Evolutionary conservation across 176 grass and related monocot genomes (phyloP).

Genomic region (Triticum urartu): DNA sequence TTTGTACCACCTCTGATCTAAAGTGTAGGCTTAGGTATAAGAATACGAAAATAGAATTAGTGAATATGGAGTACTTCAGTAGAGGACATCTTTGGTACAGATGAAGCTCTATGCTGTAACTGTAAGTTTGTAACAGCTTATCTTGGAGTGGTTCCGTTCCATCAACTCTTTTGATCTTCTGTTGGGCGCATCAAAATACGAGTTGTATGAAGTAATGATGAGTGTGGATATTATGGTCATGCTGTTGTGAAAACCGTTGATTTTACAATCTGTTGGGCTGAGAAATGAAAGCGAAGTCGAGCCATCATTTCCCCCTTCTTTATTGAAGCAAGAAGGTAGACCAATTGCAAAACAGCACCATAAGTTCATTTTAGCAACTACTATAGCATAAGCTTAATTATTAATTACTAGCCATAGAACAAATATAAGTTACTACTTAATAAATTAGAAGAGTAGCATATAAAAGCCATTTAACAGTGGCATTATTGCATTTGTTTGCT

Average conservation of each 20-base stretch:
- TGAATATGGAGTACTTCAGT: neutral
- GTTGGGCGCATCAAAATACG: neutral
- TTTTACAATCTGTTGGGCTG: neutral
- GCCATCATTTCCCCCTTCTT: neutral
- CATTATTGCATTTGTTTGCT: no score
- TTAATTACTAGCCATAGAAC: no score
- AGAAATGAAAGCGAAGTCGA: neutral
- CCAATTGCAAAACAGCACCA: no score
- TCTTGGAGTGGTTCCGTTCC: neutral
- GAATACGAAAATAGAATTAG: neutral
- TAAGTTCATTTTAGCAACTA: no score
- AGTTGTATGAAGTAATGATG: neutral
- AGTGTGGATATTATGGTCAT: neutral
- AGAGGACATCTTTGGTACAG: slow-evolving; percentile 15
- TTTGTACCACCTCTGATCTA: neutral
- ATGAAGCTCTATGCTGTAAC: neutral
- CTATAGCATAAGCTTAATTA: no score
- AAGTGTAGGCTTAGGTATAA: slow-evolving; percentile 12
- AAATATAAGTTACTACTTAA: no score
- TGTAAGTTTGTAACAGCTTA: neutral
- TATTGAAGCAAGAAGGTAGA: no score
- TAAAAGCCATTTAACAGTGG: no score
- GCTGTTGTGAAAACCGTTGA: neutral
- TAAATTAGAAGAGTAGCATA: no score
- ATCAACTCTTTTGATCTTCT: neutral